These are phyloP conservation scores for Patellifolia procumbens DNA, from an alignment of 179 eudicot genomes.

Conservation along the genomic window DNA sequence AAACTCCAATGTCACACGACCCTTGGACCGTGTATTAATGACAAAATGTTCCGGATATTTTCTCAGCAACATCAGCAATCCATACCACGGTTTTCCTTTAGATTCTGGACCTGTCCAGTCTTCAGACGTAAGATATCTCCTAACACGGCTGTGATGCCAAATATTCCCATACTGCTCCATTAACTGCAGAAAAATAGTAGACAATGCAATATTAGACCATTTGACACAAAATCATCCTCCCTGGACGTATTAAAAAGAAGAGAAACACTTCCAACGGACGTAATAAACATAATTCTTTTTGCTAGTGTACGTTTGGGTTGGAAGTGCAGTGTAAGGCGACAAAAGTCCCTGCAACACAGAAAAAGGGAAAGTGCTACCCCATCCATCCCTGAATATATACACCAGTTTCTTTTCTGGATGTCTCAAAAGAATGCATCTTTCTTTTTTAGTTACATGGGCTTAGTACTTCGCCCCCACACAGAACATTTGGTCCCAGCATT, in stretches of 20 bases:
- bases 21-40: slow-evolving; percentile 84
- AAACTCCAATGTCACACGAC: slow-evolving; percentile 66
- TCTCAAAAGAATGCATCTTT: no score
- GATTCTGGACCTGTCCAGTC: slow-evolving; percentile 71
- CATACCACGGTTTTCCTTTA: slow-evolving; percentile 85
- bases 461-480: no score
- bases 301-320: neutral
- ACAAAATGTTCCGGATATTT: slow-evolving; percentile 95
- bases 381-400: no score
- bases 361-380: no score
- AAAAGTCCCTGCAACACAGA: neutral
- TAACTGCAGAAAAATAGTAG: slow-evolving; percentile 49
- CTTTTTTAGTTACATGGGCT: no score
- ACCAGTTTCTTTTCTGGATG: no score
- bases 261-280: neutral
- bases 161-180: slow-evolving; percentile 60
- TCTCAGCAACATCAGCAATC: slow-evolving; percentile 80
- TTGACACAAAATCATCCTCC: neutral
- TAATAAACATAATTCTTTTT: neutral
- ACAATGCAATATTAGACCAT: slow-evolving; percentile 4
- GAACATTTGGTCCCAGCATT: no score
- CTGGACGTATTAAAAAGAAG: neutral
- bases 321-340: no score
- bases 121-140: slow-evolving; percentile 82
- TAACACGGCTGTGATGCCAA: slow-evolving; percentile 89